phyloP scores from a whole-genome alignment of 257 asterid species.

The Coffea eugenioides region DNA sequence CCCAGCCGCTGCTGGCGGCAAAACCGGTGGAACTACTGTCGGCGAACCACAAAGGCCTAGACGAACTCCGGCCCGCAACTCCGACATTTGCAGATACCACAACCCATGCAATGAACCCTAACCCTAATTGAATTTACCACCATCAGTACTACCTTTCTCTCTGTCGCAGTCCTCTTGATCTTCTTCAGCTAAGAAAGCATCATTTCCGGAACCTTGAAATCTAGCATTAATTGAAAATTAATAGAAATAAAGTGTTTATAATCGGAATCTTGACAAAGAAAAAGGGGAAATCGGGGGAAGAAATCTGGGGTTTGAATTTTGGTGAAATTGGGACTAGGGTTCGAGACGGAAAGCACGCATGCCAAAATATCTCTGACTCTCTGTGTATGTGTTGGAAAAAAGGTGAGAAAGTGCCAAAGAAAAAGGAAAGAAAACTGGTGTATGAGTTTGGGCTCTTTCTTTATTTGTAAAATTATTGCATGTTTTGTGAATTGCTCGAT shows the following conservation, averaged over 20 bases:
- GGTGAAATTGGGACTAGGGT: too few relatives aligned
- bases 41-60: conserved; percentile 5
- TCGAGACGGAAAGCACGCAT: too few relatives aligned
- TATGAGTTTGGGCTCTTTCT: too few relatives aligned
- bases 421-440: too few relatives aligned
- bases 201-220: neutral
- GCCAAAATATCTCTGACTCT: neutral
- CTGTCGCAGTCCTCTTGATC: too few relatives aligned
- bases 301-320: too few relatives aligned
- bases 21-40: conserved; percentile 2
- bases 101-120: conserved; percentile 19
- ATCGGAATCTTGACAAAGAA: too few relatives aligned
- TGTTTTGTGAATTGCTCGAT: too few relatives aligned
- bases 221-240: neutral
- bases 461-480: too few relatives aligned
- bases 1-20: conserved; percentile 6
- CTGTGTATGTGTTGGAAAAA: neutral
- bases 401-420: neutral
- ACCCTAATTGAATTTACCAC: conserved; percentile 10
- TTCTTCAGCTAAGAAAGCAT: neutral
- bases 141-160: conserved; percentile 7
- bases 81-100: conserved; percentile 21
- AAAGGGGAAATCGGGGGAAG: too few relatives aligned
- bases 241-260: neutral
- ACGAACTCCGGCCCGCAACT: conserved; percentile 25